These are phyloP conservation scores for Trifolium fragiferum DNA, from an alignment of 306 rosid species.

Conservation along the genomic window DNA sequence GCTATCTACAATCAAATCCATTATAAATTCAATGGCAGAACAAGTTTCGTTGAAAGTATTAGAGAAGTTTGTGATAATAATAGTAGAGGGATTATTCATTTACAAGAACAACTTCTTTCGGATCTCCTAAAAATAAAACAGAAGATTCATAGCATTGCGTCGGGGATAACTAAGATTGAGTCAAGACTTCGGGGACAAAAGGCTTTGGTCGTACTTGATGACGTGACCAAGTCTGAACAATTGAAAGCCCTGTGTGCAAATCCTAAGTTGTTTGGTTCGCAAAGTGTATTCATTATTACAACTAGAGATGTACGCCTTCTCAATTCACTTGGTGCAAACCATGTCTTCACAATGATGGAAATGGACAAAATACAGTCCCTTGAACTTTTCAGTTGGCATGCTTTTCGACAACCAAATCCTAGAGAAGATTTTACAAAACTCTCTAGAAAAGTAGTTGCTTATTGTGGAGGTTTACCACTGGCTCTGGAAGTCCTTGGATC, in stretches of 20 bases:
- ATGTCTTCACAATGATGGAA: neutral
- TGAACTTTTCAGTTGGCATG: constrained; percentile 43
- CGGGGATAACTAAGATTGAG: constrained; percentile 2
- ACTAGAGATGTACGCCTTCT: constrained; percentile 42
- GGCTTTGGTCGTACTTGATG: constrained; percentile 18
- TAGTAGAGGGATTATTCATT: constrained; percentile 11
- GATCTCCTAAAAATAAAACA: neutral
- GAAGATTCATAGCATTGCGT: constrained; percentile 4
- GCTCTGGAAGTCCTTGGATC: constrained; percentile 51
- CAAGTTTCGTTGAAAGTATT: constrained; percentile 26
- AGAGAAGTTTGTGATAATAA: constrained; percentile 28
- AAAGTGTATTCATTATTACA: constrained; percentile 46
- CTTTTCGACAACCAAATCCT: constrained; percentile 28
- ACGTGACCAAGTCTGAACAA: too few relatives aligned
- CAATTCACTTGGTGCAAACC: neutral
- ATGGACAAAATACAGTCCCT: constrained; percentile 35
- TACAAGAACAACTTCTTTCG: constrained; percentile 38
- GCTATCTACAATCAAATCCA: constrained; percentile 35
- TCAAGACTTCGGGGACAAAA: neutral
- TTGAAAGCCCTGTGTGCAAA: neutral
- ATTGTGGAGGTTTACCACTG: constrained; percentile 46
- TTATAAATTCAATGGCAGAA: neutral
- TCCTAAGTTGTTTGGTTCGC: constrained; percentile 8
- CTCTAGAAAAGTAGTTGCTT: constrained; percentile 2
- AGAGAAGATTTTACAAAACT: neutral